These are phyloP conservation scores for Linum trigynum DNA, from an alignment of 345 rosid species.

Conservation along the genomic window DNA sequence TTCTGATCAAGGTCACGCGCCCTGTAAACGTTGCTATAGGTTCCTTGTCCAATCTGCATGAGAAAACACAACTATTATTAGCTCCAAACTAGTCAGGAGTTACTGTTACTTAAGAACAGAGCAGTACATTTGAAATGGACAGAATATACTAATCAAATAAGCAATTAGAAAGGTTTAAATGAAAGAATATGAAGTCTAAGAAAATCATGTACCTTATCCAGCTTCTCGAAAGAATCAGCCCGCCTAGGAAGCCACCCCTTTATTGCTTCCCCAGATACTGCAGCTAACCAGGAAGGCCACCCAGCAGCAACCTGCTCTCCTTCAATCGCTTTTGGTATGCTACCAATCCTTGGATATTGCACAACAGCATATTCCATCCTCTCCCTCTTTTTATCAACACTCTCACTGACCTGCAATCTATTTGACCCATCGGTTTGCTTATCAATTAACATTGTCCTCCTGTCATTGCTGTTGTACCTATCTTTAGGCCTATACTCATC, in stretches of 20 bases:
- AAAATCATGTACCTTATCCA: conserved; percentile 67
- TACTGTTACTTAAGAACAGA: neutral
- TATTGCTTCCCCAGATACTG: conserved; percentile 97
- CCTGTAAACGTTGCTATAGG: conserved; percentile 91
- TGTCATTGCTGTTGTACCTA: conserved; percentile 43
- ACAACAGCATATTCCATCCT: conserved; percentile 42
- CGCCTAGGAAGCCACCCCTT: conserved; percentile 93
- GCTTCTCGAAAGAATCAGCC: conserved; percentile 94
- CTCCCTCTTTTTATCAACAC: conserved; percentile 58
- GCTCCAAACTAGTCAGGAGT: neutral
- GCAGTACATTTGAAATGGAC: neutral
- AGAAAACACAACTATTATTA: conserved; percentile 3
- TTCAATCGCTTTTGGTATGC: conserved; percentile 63
- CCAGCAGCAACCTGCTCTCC: conserved; percentile 96
- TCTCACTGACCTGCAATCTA: conserved; percentile 39
- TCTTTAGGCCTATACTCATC: conserved; percentile 49
- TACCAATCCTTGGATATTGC: conserved; percentile 53
- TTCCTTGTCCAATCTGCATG: conserved; percentile 97
- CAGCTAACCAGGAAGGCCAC: conserved; percentile 96
- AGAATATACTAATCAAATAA: neutral
- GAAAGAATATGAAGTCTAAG: neutral
- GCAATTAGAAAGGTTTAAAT: neutral
- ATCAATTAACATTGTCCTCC: conserved; percentile 45
- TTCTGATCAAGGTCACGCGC: conserved; percentile 91
- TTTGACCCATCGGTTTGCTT: conserved; percentile 61